Percentiles rank a stretch among this genome's conserved stretches.
These are phyloP conservation scores for Rhizopogon vesiculosus DNA, from an alignment of 768 basidiomycete species.

Conservation along the genomic window DNA sequence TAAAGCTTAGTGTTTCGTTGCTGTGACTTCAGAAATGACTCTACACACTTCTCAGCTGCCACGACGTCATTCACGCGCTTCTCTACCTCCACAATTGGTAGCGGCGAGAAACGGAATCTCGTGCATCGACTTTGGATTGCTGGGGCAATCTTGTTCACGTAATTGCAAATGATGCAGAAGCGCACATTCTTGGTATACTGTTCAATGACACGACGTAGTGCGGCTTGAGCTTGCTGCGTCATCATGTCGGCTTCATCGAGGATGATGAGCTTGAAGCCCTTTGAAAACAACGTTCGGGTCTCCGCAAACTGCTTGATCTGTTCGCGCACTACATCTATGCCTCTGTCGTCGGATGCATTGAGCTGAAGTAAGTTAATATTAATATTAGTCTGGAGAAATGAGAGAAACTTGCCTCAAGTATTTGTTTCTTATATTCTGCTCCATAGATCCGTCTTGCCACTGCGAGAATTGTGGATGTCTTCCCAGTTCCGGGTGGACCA, in stretches of 20 bases:
- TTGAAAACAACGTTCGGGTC: slow-evolving; percentile 86
- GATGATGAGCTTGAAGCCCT: slow-evolving; percentile 96
- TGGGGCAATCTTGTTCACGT: slow-evolving; percentile 98
- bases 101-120: slow-evolving; percentile 92
- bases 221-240: slow-evolving; percentile 96
- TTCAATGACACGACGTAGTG: slow-evolving; percentile 94
- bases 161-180: slow-evolving; percentile 99
- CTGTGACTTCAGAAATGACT: neutral
- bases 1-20: neutral
- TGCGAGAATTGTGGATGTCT: slow-evolving; percentile 95
- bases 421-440: slow-evolving; percentile 78
- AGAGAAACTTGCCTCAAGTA: slow-evolving; percentile 66
- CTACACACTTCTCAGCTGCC: slow-evolving; percentile 72
- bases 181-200: slow-evolving; percentile 98
- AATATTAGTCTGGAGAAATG: neutral
- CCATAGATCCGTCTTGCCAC: slow-evolving; percentile 96
- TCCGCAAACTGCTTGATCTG: slow-evolving; percentile 99
- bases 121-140: slow-evolving; percentile 99
- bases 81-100: slow-evolving; percentile 83
- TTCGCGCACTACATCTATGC: slow-evolving; percentile 97
- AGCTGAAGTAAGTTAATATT: slow-evolving; percentile 43
- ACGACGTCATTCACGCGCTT: slow-evolving; percentile 76
- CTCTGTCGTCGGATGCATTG: slow-evolving; percentile 97
- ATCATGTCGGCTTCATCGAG: slow-evolving; percentile 99
- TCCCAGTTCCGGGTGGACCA: slow-evolving; percentile 97